phyloP scores from a whole-genome alignment of 371 early-diverging fungal genomes.

The Saksenaea vasiformis region DNA sequence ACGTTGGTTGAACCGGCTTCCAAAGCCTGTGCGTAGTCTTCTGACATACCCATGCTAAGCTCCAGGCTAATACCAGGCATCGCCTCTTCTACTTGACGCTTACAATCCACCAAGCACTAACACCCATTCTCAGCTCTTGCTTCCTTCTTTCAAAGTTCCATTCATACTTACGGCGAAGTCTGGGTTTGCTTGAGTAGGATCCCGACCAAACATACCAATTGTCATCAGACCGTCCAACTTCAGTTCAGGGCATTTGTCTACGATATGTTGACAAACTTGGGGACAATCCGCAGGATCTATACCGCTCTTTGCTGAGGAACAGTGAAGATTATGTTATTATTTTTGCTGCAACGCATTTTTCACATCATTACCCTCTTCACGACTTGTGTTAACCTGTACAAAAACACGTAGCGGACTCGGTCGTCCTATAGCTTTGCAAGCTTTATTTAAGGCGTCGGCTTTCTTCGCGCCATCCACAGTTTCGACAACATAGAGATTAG shows the following conservation, averaged over 20 bases:
- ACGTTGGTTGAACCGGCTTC: conserved; percentile 87
- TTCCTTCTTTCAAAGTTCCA: not conserved
- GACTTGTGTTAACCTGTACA: conserved; percentile 94
- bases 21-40: conserved; percentile 85
- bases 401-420: conserved; percentile 71
- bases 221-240: conserved; percentile 91
- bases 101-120: conserved; percentile 51
- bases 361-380: conserved; percentile 73
- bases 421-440: conserved; percentile 51
- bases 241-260: conserved; percentile 67
- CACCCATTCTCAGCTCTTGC: conserved; percentile 2
- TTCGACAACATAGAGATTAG: conserved; percentile 89
- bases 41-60: conserved; percentile 98
- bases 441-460: conserved; percentile 81
- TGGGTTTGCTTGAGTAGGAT: conserved; percentile 68
- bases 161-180: conserved; percentile 72
- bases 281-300: conserved; percentile 52
- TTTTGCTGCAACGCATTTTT: too few relatives aligned
- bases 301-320: conserved; percentile 77
- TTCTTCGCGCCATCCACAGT: conserved; percentile 86
- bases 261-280: conserved; percentile 63
- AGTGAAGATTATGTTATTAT: too few relatives aligned
- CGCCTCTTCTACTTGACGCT: conserved; percentile 23
- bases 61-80: conserved; percentile 54
- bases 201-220: conserved; percentile 78